Evolutionary conservation across 1,139 yeast genomes (phyloP), one percentile per base, ranked within the genome.

Genomic region (Meyerozyma elateridarum): DNA sequence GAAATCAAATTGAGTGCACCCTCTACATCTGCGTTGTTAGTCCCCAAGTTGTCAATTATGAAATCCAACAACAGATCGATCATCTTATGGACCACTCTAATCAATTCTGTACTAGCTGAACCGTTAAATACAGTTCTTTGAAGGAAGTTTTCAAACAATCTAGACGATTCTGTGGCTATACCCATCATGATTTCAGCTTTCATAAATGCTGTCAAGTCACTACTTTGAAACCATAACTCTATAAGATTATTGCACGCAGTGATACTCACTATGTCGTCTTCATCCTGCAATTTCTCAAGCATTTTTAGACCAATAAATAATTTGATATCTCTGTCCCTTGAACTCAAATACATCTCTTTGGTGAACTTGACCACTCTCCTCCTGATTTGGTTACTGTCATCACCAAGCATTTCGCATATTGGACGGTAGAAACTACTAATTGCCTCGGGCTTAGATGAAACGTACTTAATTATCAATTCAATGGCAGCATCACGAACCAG

Each of bases 401-500:
- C 93, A 48, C 49, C 44, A 25, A 76, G 49, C 41, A 79, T 56
- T 7, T 63, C 69, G 30, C 78, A 63, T 7, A 83, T 57, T 8
- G 73, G 63, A 16, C 51, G 56, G 49, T 73, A 73, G 41, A 76
- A 78, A 20, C 68, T 70, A 8, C 59, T 57, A 17, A 71, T 61
- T 15, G 68, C 54, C 2, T 60, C 66, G 0, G 78, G 74, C 35
- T 66, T 64, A 2, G 60, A 44, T 3, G 52, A 44, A 30, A 81
- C 49, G 39, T 73, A 77, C 32, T 70, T 69, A 9, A 73, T 70
- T 18, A 85, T 56, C 32, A 87, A 63, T 28, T 85, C 94, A 17
- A 85, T 59, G 2, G 79, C 79, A 0, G 94, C 85, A 48, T 82
- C 89, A 38, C 88, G 67, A 0, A 85, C 91, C 34, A 79, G 69